Evolutionary conservation across 1,284 basidiomycete genomes (phyloP).

Genomic region (Hemileia vastatrix): DNA sequence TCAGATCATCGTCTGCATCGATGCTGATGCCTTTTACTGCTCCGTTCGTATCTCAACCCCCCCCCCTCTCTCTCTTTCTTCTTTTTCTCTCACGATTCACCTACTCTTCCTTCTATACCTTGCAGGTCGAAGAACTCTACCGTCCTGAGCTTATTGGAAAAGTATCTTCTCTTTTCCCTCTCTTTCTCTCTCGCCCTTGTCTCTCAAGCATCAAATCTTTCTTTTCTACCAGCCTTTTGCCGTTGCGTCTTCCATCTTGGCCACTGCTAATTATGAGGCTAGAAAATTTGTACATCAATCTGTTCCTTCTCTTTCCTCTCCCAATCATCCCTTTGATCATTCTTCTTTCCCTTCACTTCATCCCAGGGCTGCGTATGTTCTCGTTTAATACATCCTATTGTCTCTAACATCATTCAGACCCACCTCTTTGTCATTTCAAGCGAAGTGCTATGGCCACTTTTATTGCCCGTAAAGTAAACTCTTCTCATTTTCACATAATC

Average conservation of each 20-base stretch:
- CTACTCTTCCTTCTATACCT: neutral
- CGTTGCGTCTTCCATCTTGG: neutral
- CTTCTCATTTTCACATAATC: no score
- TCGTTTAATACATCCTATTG: neutral
- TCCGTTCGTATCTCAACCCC: neutral
- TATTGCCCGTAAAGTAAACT: conserved; percentile 12
- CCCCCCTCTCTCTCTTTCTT: neutral
- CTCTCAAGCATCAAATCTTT: neutral
- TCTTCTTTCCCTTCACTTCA: neutral
- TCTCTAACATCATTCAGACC: neutral
- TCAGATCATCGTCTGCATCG: conserved; percentile 11
- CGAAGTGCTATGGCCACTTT: conserved; percentile 10
- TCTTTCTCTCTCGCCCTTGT: neutral
- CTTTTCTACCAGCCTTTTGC: conserved; percentile 4
- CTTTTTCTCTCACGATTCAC: neutral
- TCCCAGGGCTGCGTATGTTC: conserved; percentile 9
- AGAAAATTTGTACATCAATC: conserved; percentile 4
- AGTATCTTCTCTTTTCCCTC: no score
- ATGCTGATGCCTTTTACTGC: conserved; percentile 13
- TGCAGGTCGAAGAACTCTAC: conserved; percentile 7
- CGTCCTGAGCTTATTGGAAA: conserved; percentile 3
- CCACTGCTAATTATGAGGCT: conserved; percentile 10
- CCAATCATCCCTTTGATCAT: neutral
- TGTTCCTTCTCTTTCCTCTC: neutral
- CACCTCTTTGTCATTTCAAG: neutral